These are phyloP conservation scores for Cladophialophora bantiana DNA, from an alignment of 2,329 filamentous ascomycete species.

Conservation along the genomic window DNA sequence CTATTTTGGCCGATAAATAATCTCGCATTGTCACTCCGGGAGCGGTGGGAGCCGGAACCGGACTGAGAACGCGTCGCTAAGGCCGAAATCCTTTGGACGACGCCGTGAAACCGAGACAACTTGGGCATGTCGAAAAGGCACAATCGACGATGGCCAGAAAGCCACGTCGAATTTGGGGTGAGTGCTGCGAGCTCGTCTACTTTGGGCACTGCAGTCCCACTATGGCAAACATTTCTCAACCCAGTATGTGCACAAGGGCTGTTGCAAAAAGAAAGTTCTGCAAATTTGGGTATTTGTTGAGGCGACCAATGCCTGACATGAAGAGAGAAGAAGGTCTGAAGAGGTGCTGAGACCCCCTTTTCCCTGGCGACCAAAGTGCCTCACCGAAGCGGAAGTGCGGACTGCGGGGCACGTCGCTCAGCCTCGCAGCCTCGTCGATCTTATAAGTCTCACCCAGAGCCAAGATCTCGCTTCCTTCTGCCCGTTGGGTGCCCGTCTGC, in stretches of 20 bases:
- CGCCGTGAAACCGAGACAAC: background rate
- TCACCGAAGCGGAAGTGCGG: conserved; percentile 22
- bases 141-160: background rate
- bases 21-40: conserved; percentile 1
- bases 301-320: background rate
- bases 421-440: conserved; percentile 24
- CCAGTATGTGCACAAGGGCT: background rate
- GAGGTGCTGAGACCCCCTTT: conserved; percentile 2
- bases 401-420: conserved; percentile 24
- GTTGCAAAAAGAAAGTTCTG: background rate
- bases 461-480: background rate
- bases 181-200: background rate
- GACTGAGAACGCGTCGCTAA: background rate
- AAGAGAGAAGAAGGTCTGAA: background rate
- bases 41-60: conserved; percentile 13
- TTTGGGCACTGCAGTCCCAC: background rate
- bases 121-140: conserved; percentile 4
- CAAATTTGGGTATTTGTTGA: conserved; percentile 15
- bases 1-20: conserved; percentile 4
- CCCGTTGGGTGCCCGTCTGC: background rate
- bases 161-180: conserved; percentile 1
- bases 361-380: background rate
- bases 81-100: conserved; percentile 5
- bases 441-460: background rate
- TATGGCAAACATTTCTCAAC: background rate